Evolutionary conservation across 2,329 filamentous ascomycete genomes (phyloP), one percentile per base, ranked within the genome.

Genomic region (Stylonectria norvegica): DNA sequence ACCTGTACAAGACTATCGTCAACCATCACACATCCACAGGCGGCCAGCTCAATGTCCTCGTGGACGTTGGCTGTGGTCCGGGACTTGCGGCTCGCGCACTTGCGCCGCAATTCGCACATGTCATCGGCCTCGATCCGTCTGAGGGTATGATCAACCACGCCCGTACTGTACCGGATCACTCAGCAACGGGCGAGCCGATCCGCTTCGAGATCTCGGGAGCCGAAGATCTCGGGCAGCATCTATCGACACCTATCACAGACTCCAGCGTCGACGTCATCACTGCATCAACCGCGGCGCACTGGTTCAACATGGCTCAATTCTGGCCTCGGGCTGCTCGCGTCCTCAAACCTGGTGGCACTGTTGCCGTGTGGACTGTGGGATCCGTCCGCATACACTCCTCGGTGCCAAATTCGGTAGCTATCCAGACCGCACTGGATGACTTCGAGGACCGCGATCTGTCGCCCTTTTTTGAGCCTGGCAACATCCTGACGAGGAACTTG

Each of bases 11-110:
- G 3, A 50, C 53, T 27, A 63, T 81, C 34, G 31, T 75, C 4
- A 48, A 66, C 14, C 64, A 71, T 37, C 78, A 81, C 49, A 57
- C 50, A 1, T 60, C 66, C 1, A 70, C 67, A 0, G 70, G 71
- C 15, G 74, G 73, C 10, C 37, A 63, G 10, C 49, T 72, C 11
- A 53, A 61, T 20, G 62, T 59, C 3, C 45, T 78, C 0, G 53
- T 79, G 10, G 78, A 83, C 45, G 59, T 81, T 5, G 78, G 78
- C 20, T 79, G 75, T 50, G 77, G 78, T 0, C 76, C 78, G 0
- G 78, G 78, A 4, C 70, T 58, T 10, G 73, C 70, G 0, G 66
- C 66, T 0, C 66, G 69, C 3, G 62, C 60, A 5, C 63, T 81
- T 1, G 69, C 71, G 0, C 56, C 60, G 0, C 63, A 62, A 22